Conservation (phyloP, 139 green algal species). For the Coelastrella sp. region DNA sequence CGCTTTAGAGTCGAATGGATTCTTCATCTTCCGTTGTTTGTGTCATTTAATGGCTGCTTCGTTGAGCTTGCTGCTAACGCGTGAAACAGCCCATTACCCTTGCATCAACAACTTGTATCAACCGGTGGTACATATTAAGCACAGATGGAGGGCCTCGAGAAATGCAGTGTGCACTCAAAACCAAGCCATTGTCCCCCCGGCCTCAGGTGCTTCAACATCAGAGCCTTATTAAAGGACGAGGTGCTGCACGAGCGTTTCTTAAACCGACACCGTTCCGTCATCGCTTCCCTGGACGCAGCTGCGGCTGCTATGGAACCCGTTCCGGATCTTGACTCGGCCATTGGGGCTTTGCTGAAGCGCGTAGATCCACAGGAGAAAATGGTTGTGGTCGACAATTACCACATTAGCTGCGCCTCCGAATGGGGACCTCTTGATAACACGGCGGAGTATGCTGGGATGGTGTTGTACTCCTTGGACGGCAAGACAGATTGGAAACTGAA, state of each 20-base stretch:
- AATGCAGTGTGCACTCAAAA: neutral
- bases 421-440: neutral
- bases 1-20: no score
- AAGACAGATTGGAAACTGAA: neutral
- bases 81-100: no score
- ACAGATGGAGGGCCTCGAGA: no score
- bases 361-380: no score
- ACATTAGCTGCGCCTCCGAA: neutral
- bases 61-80: no score
- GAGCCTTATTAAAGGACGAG: neutral
- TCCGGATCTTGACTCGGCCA: neutral
- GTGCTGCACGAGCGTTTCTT: neutral
- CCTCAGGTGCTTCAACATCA: neutral
- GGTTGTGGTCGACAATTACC: neutral
- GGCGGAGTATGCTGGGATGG: slow-evolving; percentile 15
- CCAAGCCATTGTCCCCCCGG: neutral
- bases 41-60: no score
- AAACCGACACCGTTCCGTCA: no score
- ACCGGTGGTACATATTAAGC: no score
- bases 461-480: slow-evolving; percentile 2
- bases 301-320: neutral
- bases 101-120: no score
- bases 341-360: neutral
- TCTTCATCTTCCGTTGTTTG: no score
- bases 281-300: neutral